Base-by-base conservation (phyloP, 495 filamentous ascomycete genomes). In the Neurospora sp. region DNA sequence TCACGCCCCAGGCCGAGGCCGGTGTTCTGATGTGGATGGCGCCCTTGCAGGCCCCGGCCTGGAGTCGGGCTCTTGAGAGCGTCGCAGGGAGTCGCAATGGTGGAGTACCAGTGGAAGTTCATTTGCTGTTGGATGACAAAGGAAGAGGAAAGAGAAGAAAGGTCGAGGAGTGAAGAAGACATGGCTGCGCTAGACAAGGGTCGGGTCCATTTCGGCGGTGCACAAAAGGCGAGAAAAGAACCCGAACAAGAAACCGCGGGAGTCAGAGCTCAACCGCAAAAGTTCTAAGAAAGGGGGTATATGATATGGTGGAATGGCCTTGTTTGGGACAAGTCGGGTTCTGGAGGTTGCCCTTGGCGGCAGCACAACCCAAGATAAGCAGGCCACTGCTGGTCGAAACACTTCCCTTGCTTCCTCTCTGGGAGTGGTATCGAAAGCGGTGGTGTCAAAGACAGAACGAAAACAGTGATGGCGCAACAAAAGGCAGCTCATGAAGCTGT, bases 321-420 rank as follows among this genome's bases (percentile, higher is more conserved):
- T 77, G 69, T 78, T 78, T 74, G 0, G 80, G 80, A 75, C 80
- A 81, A 2, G 73, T 69, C 2, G 79, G 71, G 27, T 76, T 75
- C 48, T 74, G 69, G 18, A 80, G 71, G 20, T 72, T 77, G 4
- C 61, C 59, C 61, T 74, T 78, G 18, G 72, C 77, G 5, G 79
- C 75, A 22, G 79, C 80, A 35, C 74, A 75, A 9, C 80, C 80
- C 40, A 81, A 31, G 70, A 80, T 59, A 1, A 81, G 74, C 27
- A 71, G 71, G 0, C 76, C 76, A 5, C 41, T 35, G 35, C 44
- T 77, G 69, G 79, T 81, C 5, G 77, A 77, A 2, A 80, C 76
- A 35, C 65, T 78, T 7, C 69, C 76, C 18, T 9, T 69, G 71
- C 39, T 71, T 14, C 78, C 74, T 37, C 72, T 78, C 73, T 79